These are phyloP conservation scores for Erodium texanum DNA, from an alignment of 441 rosid genomes.

Conservation along the genomic window DNA sequence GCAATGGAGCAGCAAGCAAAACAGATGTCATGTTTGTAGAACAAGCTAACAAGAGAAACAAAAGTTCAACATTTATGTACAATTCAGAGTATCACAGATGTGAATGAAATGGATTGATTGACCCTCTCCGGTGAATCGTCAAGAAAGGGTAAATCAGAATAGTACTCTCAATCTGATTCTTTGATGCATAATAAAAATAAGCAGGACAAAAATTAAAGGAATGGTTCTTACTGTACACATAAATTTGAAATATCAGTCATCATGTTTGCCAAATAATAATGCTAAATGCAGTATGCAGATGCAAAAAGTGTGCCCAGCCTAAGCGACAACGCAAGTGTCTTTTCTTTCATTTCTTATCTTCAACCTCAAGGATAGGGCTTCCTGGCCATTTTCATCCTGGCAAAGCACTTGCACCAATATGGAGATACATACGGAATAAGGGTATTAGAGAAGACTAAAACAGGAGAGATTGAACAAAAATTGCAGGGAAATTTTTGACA, in stretches of 20 bases:
- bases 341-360: background rate
- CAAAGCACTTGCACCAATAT: background rate
- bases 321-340: background rate
- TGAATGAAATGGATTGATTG: background rate
- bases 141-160: background rate
- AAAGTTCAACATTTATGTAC: background rate
- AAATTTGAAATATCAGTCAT: background rate
- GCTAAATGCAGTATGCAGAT: background rate
- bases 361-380: background rate
- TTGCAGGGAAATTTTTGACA: background rate
- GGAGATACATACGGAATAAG: background rate
- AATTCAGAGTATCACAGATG: background rate
- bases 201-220: background rate
- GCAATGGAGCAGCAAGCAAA: background rate
- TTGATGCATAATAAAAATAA: conserved; percentile 2
- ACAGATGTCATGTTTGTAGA: background rate
- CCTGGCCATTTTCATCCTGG: background rate
- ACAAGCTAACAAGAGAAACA: background rate
- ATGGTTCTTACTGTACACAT: background rate
- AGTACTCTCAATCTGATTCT: background rate
- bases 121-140: background rate
- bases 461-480: background rate
- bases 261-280: background rate
- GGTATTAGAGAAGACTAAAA: background rate
- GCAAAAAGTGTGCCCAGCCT: background rate